These are phyloP conservation scores for Stenocarpella maydis DNA, from an alignment of 2,329 filamentous ascomycete species.

Conservation along the genomic window DNA sequence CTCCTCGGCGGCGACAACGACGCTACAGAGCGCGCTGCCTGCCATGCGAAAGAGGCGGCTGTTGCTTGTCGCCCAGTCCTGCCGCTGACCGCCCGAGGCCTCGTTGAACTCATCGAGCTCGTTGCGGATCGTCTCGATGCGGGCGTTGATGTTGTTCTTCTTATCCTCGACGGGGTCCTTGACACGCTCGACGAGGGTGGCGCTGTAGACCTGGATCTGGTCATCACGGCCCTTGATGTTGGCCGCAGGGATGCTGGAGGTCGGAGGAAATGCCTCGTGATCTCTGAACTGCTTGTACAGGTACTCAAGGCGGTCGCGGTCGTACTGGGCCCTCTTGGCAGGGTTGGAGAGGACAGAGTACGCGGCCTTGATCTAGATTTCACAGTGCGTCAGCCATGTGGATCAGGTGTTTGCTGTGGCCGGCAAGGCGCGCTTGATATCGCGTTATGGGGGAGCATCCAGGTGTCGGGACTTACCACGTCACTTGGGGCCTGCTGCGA, in stretches of 20 bases:
- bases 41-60: constrained; percentile 32
- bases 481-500: constrained; percentile 17
- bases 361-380: constrained; percentile 24
- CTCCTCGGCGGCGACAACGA: constrained; percentile 28
- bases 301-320: constrained; percentile 34
- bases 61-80: constrained; percentile 32
- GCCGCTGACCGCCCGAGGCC: constrained; percentile 7
- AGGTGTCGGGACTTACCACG: background rate
- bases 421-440: too few relatives aligned
- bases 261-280: constrained; percentile 22
- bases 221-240: constrained; percentile 15
- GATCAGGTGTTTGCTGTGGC: background rate
- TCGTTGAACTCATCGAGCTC: constrained; percentile 33
- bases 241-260: background rate
- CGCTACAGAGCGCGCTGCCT: constrained; percentile 30
- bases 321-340: constrained; percentile 33
- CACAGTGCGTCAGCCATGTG: background rate
- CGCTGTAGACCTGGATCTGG: constrained; percentile 32
- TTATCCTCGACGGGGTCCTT: constrained; percentile 28
- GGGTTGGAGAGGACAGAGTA: constrained; percentile 27
- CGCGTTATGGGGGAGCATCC: background rate
- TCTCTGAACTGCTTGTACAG: constrained; percentile 26
- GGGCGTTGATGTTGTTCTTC: constrained; percentile 10
- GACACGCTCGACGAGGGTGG: constrained; percentile 23
- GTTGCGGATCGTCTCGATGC: constrained; percentile 18